A percentile compares a stretch with the other conserved stretches of the same genome.
These are phyloP conservation scores for Umbelopsis sp. DNA, from an alignment of 192 early-diverging fungal species.

Conservation along the genomic window DNA sequence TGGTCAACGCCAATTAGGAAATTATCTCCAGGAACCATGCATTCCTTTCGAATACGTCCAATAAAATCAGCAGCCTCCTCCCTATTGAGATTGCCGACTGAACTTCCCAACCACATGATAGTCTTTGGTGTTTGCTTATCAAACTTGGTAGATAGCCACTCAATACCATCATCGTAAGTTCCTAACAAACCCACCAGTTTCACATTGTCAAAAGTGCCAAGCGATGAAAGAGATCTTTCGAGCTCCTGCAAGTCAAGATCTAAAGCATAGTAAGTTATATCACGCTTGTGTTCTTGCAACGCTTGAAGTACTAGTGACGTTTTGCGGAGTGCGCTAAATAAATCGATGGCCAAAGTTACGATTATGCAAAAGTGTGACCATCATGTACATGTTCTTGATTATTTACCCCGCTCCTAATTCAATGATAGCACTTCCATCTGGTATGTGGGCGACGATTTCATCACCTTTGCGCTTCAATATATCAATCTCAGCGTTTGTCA, in stretches of 20 bases:
- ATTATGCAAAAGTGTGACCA: conserved; percentile 15
- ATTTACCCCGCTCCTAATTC: conserved; percentile 89
- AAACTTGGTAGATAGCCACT: conserved; percentile 47
- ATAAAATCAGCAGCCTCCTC: conserved; percentile 73
- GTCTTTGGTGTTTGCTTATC: conserved; percentile 58
- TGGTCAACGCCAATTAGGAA: conserved; percentile 88
- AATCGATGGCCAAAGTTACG: background rate
- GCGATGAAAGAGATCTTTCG: conserved; percentile 64
- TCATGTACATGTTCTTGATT: background rate
- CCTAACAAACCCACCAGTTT: conserved; percentile 81
- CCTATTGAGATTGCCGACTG: conserved; percentile 79
- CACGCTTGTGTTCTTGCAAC: conserved; percentile 61
- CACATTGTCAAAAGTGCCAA: conserved; percentile 71
- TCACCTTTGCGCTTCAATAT: conserved; percentile 67
- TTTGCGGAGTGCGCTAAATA: conserved; percentile 79
- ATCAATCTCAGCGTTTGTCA: conserved; percentile 85
- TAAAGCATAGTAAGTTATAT: conserved; percentile 85
- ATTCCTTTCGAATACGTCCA: conserved; percentile 50
- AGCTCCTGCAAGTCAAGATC: conserved; percentile 87
- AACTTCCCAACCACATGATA: conserved; percentile 89
- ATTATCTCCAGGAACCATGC: conserved; percentile 69
- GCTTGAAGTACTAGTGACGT: conserved; percentile 80
- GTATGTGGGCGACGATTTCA: conserved; percentile 65
- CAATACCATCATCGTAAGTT: conserved; percentile 85
- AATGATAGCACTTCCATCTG: conserved; percentile 72